A percentile compares a stretch with the other conserved stretches of the same genome.
phyloP scores from a whole-genome alignment of 345 rosid genomes.

The Corymbia maculata region DNA sequence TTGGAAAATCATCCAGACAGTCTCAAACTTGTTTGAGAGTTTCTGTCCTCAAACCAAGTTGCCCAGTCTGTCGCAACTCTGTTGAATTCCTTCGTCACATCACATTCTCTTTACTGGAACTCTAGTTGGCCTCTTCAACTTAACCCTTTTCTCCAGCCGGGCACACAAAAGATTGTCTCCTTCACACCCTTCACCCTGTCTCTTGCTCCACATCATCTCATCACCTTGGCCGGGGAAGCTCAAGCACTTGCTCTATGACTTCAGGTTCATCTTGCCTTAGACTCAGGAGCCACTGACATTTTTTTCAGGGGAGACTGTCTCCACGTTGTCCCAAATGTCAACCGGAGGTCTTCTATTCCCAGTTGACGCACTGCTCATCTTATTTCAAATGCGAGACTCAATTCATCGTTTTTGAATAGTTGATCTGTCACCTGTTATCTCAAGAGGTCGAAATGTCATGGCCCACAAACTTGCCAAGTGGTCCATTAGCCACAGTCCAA shows the following conservation, averaged over 20 bases:
- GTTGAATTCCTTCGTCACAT: background rate
- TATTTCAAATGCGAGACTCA: background rate
- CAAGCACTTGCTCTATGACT: background rate
- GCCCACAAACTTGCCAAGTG: no score
- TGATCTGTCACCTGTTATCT: no score
- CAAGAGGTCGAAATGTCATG: no score
- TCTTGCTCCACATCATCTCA: background rate
- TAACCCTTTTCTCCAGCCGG: background rate
- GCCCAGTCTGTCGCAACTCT: background rate
- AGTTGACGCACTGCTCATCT: background rate
- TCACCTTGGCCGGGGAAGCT: background rate
- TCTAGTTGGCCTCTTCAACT: background rate
- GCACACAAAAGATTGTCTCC: background rate
- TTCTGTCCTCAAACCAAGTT: background rate
- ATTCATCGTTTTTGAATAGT: background rate
- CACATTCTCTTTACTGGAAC: background rate
- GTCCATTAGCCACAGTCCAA: slow-evolving; percentile 57
- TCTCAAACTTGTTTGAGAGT: background rate
- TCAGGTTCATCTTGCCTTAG: background rate
- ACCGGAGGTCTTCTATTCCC: no score
- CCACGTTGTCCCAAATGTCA: background rate
- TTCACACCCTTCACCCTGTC: background rate
- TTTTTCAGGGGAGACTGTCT: background rate
- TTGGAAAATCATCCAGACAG: background rate
- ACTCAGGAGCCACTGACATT: background rate